These are phyloP conservation scores for Vickermania ingenoplastis DNA, from an alignment of 208 protist species.

Conservation along the genomic window DNA sequence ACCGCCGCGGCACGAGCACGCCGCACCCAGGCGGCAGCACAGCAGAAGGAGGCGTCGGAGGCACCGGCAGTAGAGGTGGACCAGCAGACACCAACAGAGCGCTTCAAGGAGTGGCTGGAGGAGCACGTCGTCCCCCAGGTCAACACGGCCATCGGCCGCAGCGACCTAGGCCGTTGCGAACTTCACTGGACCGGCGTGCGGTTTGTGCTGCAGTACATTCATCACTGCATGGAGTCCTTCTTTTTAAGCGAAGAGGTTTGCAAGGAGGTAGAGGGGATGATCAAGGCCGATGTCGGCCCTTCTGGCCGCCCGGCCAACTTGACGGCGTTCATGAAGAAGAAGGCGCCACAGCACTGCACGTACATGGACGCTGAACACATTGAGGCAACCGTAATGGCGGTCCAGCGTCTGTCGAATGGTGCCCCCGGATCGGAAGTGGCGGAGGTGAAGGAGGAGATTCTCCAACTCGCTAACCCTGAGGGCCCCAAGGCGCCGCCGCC, in stretches of 20 bases:
- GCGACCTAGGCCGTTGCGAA: conserved; percentile 24
- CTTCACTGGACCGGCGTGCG: conserved; percentile 38
- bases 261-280: conserved; percentile 15
- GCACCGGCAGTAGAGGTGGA: neutral
- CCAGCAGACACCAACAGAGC: no score
- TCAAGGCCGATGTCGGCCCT: neutral
- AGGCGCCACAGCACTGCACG: neutral
- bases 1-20: neutral
- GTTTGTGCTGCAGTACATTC: conserved; percentile 40
- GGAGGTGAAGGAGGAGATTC: neutral
- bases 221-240: conserved; percentile 33
- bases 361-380: conserved; percentile 5
- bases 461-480: neutral
- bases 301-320: neutral
- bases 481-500: neutral
- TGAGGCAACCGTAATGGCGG: neutral
- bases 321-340: conserved; percentile 1
- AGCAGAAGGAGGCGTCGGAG: neutral
- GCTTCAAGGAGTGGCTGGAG: neutral
- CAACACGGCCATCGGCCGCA: conserved; percentile 24
- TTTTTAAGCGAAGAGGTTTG: conserved; percentile 18
- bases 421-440: neutral
- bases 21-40: no score
- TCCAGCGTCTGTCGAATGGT: neutral
- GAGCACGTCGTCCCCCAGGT: conserved; percentile 7